Evolutionary conservation across 2,329 filamentous ascomycete genomes (phyloP).

Genomic region (Didymella exigua): DNA sequence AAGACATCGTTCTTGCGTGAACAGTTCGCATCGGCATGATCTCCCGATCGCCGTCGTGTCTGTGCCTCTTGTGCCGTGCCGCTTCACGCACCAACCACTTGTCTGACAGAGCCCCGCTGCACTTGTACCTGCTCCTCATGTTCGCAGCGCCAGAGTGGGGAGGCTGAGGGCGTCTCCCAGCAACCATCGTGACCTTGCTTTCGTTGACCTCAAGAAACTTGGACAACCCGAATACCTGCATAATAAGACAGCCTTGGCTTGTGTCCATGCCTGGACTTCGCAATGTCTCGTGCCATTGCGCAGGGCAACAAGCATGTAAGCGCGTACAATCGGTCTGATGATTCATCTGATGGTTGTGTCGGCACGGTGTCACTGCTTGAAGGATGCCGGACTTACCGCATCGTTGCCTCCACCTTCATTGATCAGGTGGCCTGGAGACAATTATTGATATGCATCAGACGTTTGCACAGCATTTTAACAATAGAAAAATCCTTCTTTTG

Average conservation of each 20-base stretch:
- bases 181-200: slow-evolving; percentile 17
- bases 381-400: too few relatives aligned
- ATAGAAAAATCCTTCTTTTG: too few relatives aligned
- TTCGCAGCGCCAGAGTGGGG: slow-evolving; percentile 15
- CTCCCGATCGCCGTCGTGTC: slow-evolving; percentile 15
- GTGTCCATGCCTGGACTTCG: not conserved
- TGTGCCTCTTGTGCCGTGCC: slow-evolving; percentile 10
- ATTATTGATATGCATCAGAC: too few relatives aligned
- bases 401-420: too few relatives aligned
- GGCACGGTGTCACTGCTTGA: too few relatives aligned
- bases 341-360: not conserved
- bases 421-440: too few relatives aligned
- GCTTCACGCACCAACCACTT: slow-evolving; percentile 14
- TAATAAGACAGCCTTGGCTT: not conserved
- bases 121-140: slow-evolving; percentile 11
- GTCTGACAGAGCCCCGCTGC: slow-evolving; percentile 9
- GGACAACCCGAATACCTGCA: slow-evolving; percentile 5
- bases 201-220: slow-evolving; percentile 5
- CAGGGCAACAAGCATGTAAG: not conserved
- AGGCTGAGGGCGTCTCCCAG: slow-evolving; percentile 10
- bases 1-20: slow-evolving; percentile 6
- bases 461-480: too few relatives aligned
- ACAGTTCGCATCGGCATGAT: slow-evolving; percentile 16
- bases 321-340: not conserved
- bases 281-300: not conserved